These are phyloP conservation scores for Spirogloea muscicola DNA, from an alignment of 139 green algal genomes.

Conservation along the genomic window DNA sequence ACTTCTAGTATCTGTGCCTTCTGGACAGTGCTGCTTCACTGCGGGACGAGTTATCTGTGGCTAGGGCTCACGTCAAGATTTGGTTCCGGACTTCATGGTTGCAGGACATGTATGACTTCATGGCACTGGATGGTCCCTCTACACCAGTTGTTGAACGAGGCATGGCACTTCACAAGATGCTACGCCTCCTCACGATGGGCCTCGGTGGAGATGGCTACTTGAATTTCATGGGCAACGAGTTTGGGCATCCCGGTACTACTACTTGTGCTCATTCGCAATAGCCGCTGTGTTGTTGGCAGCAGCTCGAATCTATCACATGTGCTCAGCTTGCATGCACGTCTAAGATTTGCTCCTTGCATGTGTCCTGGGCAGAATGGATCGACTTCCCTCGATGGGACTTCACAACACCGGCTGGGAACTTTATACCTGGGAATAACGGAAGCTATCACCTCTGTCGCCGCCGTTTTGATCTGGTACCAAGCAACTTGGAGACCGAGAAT, in stretches of 20 bases:
- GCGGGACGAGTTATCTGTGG: too few relatives aligned
- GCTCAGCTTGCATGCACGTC: too few relatives aligned
- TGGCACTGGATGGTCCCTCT: conserved; percentile 59
- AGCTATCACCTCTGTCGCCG: conserved; percentile 90
- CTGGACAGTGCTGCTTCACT: too few relatives aligned
- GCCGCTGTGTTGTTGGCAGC: too few relatives aligned
- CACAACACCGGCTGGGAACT: conserved; percentile 46
- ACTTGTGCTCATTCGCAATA: too few relatives aligned
- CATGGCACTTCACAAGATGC: conserved; percentile 95
- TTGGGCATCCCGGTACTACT: conserved; percentile 57
- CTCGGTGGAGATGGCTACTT: conserved; percentile 93
- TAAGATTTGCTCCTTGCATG: too few relatives aligned
- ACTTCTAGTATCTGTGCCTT: too few relatives aligned
- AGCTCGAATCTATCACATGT: too few relatives aligned
- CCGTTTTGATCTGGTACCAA: conserved; percentile 80
- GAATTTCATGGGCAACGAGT: conserved; percentile 88
- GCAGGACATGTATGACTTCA: conserved; percentile 93
- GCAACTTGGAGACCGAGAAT: too few relatives aligned
- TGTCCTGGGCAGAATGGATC: conserved; percentile 95
- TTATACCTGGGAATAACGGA: conserved; percentile 81
- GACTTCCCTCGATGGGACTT: conserved; percentile 87
- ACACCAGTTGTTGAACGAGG: conserved; percentile 75
- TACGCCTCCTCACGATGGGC: conserved; percentile 86
- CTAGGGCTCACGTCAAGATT: too few relatives aligned
- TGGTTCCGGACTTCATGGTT: not conserved